Evolutionary conservation across 139 green algal genomes (phyloP), one percentile per base, ranked within the genome.

Genomic region (Monoraphidium neglectum): DNA sequence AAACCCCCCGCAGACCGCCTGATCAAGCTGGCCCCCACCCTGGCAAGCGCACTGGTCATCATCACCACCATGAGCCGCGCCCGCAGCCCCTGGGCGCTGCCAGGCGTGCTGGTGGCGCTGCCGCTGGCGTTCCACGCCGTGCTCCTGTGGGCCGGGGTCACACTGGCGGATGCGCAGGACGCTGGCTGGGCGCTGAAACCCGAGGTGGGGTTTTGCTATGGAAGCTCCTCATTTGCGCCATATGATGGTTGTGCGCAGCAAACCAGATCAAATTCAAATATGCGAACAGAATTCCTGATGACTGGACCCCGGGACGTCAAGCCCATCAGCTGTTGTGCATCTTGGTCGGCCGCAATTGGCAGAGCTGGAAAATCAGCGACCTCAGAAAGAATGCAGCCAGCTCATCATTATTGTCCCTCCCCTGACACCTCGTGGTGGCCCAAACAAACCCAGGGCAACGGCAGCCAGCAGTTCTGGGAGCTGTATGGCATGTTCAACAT

Each of bases 401-500:
- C 8, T 51, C 43, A 8, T 21, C 8, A 51, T 51, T 51, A 21
- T 8, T 21, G 12, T 21, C 43, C 43, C 43, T 21, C 8, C 54
- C 24, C 38, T 24, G 66, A 43, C 13, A 43, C 66, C 66, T 6
- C 33, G 24, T 24, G 35, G 36, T 6, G 66, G 32, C n/a, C 24
- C 35, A n/a, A n/a, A n/a, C 40, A 33, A 4, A n/a, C 62, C 18
- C 70, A 76, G 63, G 73, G 73, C 53, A 79, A 66, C 2, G 77
- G 82, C 33, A 61, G 47, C 0, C 73, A 87, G 61, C 65, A 84
- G 28, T 93, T 93, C 79, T 94, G 90, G 90, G 32, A 89, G 43
- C 84, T 92, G 21, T 94, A 89, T 77, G n/a, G 62, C 47, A 70
- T 96, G 57, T 93, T 87, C 77, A 85, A 89, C 81, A 63, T 92